These are phyloP conservation scores for Aspergillus fumigatus DNA, from an alignment of 2,329 filamentous ascomycete species.

Conservation along the genomic window DNA sequence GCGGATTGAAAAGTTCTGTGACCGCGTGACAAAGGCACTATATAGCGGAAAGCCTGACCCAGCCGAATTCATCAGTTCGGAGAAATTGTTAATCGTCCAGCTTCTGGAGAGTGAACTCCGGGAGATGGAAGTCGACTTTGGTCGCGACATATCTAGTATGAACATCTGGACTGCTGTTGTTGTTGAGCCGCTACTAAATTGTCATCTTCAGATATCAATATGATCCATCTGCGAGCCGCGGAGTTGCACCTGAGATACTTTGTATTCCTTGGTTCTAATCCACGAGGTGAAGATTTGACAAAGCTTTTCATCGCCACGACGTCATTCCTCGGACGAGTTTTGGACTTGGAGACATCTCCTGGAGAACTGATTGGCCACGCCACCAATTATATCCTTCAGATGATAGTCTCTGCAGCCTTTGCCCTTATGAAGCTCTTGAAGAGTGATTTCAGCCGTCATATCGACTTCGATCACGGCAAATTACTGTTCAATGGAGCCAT, in stretches of 20 bases:
- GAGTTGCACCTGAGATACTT: slow-evolving; percentile 44
- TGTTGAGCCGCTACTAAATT: slow-evolving; percentile 3
- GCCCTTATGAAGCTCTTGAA: slow-evolving; percentile 61
- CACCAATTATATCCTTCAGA: slow-evolving; percentile 60
- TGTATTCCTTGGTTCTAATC: slow-evolving; percentile 43
- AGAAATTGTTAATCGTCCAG: slow-evolving; percentile 41
- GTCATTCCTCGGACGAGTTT: slow-evolving; percentile 42
- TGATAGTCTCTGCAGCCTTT: slow-evolving; percentile 60
- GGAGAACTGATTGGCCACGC: slow-evolving; percentile 50
- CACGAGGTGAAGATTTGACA: slow-evolving; percentile 39
- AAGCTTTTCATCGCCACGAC: slow-evolving; percentile 44
- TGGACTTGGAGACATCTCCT: slow-evolving; percentile 40
- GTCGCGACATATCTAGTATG: slow-evolving; percentile 33
- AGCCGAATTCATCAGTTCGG: slow-evolving; percentile 42
- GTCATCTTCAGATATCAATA: slow-evolving; percentile 35
- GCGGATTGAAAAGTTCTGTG: slow-evolving; percentile 54
- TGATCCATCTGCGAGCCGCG: slow-evolving; percentile 44
- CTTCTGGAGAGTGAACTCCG: slow-evolving; percentile 42
- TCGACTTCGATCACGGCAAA: slow-evolving; percentile 52
- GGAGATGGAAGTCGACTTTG: slow-evolving; percentile 51
- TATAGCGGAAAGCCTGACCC: slow-evolving; percentile 55
- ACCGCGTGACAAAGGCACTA: slow-evolving; percentile 52
- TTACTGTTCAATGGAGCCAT: slow-evolving; percentile 56
- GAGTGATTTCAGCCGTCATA: slow-evolving; percentile 54
- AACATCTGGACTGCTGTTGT: not conserved